phyloP scores from a whole-genome alignment of 129 eudicot genomes.

The Flaveria brownii region DNA sequence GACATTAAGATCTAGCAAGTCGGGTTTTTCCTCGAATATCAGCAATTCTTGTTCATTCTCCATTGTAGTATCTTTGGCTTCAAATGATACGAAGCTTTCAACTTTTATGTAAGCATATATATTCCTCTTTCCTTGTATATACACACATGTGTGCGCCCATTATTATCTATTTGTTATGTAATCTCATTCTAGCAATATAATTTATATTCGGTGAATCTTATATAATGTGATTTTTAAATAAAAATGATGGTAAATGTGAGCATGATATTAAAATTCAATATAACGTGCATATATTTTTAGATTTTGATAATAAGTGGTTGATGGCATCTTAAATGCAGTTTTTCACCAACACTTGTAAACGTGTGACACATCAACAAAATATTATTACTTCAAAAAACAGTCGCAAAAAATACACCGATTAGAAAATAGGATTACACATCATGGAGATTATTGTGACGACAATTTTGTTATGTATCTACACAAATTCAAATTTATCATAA shows the following conservation, averaged over 20 bases:
- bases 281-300: background rate
- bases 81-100: background rate
- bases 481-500: too few species aligned
- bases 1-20: conserved; percentile 6
- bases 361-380: too few species aligned
- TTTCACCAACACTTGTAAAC: too few species aligned
- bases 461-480: too few species aligned
- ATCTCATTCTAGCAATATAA: background rate
- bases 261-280: background rate
- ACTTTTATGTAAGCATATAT: background rate
- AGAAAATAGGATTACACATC: too few species aligned
- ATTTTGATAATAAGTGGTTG: too few species aligned
- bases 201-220: background rate
- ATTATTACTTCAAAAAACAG: too few species aligned
- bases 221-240: background rate
- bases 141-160: background rate
- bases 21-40: background rate
- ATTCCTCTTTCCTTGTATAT: background rate
- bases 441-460: too few species aligned
- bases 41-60: background rate
- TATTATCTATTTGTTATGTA: background rate
- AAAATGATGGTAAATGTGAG: background rate
- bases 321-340: too few species aligned
- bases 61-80: conserved; percentile 14
- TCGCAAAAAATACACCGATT: too few species aligned